Conservation (phyloP, 2,329 filamentous ascomycete species). For the Immersiporthe knoxdaviesiana region DNA sequence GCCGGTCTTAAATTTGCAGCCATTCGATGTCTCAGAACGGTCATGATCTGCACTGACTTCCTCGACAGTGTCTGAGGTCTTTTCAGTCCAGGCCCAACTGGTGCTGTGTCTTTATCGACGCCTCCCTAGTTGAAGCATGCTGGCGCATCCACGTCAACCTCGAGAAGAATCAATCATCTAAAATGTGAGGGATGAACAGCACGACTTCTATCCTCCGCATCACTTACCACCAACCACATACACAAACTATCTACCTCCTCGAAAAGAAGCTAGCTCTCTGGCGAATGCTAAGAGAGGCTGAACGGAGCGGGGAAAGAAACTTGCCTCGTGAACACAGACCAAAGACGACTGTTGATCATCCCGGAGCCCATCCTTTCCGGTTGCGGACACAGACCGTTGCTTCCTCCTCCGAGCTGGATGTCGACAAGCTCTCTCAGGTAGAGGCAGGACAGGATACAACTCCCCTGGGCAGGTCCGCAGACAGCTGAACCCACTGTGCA, state of each 20-base stretch:
- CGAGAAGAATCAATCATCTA: not conserved
- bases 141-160: not conserved
- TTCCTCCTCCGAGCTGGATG: not conserved
- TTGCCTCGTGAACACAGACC: not conserved
- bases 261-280: not conserved
- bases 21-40: constrained; percentile 3
- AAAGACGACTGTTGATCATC: too few species aligned
- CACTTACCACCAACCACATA: not conserved
- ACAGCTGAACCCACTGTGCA: not conserved
- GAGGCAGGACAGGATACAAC: not conserved
- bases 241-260: not conserved
- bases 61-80: constrained; percentile 3
- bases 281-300: not conserved
- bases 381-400: not conserved
- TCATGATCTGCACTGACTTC: constrained; percentile 13
- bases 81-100: not conserved
- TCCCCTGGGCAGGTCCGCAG: not conserved
- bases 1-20: constrained; percentile 3
- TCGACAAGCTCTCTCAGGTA: not conserved
- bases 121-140: not conserved
- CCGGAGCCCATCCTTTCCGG: not conserved
- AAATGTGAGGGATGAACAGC: not conserved
- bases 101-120: not conserved
- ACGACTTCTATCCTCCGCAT: not conserved
- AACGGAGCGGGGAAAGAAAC: not conserved